phyloP scores from a whole-genome alignment of 768 basidiomycete species.

The Boletus coccyginus region DNA sequence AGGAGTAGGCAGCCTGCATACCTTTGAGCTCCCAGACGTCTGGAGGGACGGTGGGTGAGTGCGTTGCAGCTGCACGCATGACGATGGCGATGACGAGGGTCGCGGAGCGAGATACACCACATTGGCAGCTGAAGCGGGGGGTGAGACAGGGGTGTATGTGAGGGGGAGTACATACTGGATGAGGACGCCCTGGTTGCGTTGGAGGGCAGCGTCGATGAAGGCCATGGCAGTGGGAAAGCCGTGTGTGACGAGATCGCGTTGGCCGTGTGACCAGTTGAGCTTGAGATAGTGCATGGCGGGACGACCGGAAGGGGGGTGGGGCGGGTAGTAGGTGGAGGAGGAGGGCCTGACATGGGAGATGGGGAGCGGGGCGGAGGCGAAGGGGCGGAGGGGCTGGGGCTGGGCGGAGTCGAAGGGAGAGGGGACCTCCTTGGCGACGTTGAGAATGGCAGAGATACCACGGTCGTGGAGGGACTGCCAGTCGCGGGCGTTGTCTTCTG shows the following conservation, averaged over 20 bases:
- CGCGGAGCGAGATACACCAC: slow-evolving; percentile 89
- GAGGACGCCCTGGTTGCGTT: slow-evolving; percentile 75
- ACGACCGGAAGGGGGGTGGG: slow-evolving; percentile 65
- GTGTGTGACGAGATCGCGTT: slow-evolving; percentile 75
- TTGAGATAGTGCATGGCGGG: slow-evolving; percentile 87
- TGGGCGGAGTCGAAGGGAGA: slow-evolving; percentile 54
- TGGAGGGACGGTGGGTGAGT: slow-evolving; percentile 61
- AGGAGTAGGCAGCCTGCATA: slow-evolving; percentile 88
- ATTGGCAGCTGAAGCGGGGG: slow-evolving; percentile 70
- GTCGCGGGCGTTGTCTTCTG: slow-evolving; percentile 88
- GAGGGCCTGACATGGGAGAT: slow-evolving; percentile 32
- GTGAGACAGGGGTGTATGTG: slow-evolving; percentile 13
- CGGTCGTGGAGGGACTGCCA: slow-evolving; percentile 67
- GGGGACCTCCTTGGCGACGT: slow-evolving; percentile 89
- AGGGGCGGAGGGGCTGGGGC: slow-evolving; percentile 51
- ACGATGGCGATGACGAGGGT: slow-evolving; percentile 88
- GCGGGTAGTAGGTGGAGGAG: slow-evolving; percentile 59
- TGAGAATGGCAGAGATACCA: slow-evolving; percentile 78
- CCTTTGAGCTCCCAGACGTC: slow-evolving; percentile 79
- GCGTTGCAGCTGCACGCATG: slow-evolving; percentile 84
- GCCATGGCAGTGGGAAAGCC: slow-evolving; percentile 81
- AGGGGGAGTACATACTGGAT: slow-evolving; percentile 65
- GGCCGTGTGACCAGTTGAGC: slow-evolving; percentile 92
- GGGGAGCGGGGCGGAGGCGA: slow-evolving; percentile 69
- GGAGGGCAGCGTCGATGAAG: slow-evolving; percentile 75